Base-by-base conservation (phyloP, 192 early-diverging fungal species). In the Coemansia sp. region DNA sequence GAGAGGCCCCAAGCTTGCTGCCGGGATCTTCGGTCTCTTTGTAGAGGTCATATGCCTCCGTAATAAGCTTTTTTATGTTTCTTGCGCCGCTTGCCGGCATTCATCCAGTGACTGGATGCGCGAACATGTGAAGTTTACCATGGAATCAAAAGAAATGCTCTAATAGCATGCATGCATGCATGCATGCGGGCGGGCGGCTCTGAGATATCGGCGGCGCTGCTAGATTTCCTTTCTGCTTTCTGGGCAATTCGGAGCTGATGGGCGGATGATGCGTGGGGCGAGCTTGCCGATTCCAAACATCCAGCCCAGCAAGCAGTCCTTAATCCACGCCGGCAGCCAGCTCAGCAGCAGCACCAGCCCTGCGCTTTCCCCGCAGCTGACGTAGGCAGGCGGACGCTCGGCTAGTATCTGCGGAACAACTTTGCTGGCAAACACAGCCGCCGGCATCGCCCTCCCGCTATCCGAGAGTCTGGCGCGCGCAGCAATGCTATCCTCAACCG, bases 391-490 rank as follows among this genome's bases (percentile, higher is more conserved):
- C 8, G 86, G 82, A 0, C 64, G 56, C 6, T 50, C 19, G 10
- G 66, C 61, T 40, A 92, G 72, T 0, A 89, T 73, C 41, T 60
- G 77, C 2, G 67, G 57, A 16, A 87, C 87, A 4, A 89, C 83
- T 9, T 73, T 67, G 7, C 71, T 71, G 10, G 89, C 88, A 83
- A 92, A 89, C 26, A 63, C 64, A 8, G 77, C 83, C 0, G 88
- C 86, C 0, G 86, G 82, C 10, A 85, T 89, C 11, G 83, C 15
- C 26, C 37, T 67, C 6, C 71, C 79, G 58, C 72, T 71, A 71
- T 88, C 86, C n/a, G 88, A 88, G 6, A 84, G 53, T 42, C 41
- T 69, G n/a, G 86, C 85, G 8, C 90, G 70, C 13, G 64, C 63
- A 47, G 76, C 47, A 58, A 89, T 84, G 38, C 68, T 73, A 9